phyloP scores from a whole-genome alignment of 441 rosid genomes.

The Gossypium schwendimanii region DNA sequence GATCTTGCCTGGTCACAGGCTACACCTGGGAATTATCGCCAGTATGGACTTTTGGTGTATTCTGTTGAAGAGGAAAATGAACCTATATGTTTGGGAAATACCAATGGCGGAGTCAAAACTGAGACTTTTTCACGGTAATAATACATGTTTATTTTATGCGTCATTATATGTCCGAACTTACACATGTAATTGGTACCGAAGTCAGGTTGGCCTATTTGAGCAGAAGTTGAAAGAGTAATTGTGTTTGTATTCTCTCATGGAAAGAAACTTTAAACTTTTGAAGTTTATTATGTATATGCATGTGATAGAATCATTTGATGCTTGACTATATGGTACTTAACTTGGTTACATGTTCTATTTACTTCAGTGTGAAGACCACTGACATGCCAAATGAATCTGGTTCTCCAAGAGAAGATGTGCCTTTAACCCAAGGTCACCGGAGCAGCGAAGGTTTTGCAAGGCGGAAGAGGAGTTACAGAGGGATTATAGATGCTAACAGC shows the following conservation, averaged over 20 bases:
- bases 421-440: constrained; percentile 37
- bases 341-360: constrained; percentile 19
- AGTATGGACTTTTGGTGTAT: constrained; percentile 78
- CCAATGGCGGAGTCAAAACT: constrained; percentile 31
- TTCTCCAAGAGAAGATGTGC: constrained; percentile 37
- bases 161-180: background rate
- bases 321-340: constrained; percentile 23
- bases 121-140: constrained; percentile 49
- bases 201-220: background rate
- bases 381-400: constrained; percentile 34
- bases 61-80: constrained; percentile 49
- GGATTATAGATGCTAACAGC: constrained; percentile 66
- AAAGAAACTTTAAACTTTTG: background rate
- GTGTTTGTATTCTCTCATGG: background rate
- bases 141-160: background rate
- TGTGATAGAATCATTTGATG: background rate
- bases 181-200: background rate
- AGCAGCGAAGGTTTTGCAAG: constrained; percentile 40
- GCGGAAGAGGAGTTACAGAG: constrained; percentile 60
- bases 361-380: constrained; percentile 33
- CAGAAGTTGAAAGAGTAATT: background rate
- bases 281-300: constrained; percentile 15
- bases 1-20: constrained; percentile 90
- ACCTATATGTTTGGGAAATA: constrained; percentile 26
- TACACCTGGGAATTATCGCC: constrained; percentile 73